phyloP scores from a whole-genome alignment of 2,329 filamentous ascomycete genomes.

The Sclerotinia borealis region DNA sequence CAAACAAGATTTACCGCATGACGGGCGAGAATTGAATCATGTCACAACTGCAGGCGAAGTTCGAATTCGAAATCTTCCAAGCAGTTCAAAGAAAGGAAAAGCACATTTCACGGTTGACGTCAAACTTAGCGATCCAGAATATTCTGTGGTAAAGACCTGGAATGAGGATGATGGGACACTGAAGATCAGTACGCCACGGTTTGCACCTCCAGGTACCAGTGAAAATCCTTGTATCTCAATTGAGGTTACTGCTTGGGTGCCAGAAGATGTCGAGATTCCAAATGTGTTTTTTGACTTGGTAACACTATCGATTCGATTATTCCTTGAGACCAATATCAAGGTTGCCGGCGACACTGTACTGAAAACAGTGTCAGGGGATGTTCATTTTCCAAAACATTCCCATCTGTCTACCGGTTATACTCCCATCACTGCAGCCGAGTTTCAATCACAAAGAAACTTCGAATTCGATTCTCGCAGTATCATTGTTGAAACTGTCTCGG shows the following conservation, averaged over 20 bases:
- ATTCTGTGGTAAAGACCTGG: slow-evolving; percentile 20
- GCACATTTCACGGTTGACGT: slow-evolving; percentile 25
- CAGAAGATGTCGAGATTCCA: slow-evolving; percentile 24
- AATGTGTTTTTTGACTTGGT: slow-evolving; percentile 21
- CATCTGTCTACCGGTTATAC: neutral
- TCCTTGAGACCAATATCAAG: slow-evolving; percentile 26
- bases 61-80: slow-evolving; percentile 21
- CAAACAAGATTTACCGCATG: slow-evolving; percentile 11
- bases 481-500: slow-evolving; percentile 25
- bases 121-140: slow-evolving; percentile 22
- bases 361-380: slow-evolving; percentile 20
- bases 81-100: slow-evolving; percentile 17
- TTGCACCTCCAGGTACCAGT: slow-evolving; percentile 11
- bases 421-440: slow-evolving; percentile 13
- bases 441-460: neutral
- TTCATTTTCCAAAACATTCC: slow-evolving; percentile 21
- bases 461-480: slow-evolving; percentile 22
- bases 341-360: slow-evolving; percentile 21
- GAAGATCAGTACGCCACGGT: slow-evolving; percentile 25
- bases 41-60: slow-evolving; percentile 27
- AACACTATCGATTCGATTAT: slow-evolving; percentile 20
- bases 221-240: slow-evolving; percentile 27
- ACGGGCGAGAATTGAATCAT: neutral
- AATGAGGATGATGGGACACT: slow-evolving; percentile 20
- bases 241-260: slow-evolving; percentile 30